Base-by-base conservation (phyloP, 2,329 filamentous ascomycete species). In the Fusarium sp. region DNA sequence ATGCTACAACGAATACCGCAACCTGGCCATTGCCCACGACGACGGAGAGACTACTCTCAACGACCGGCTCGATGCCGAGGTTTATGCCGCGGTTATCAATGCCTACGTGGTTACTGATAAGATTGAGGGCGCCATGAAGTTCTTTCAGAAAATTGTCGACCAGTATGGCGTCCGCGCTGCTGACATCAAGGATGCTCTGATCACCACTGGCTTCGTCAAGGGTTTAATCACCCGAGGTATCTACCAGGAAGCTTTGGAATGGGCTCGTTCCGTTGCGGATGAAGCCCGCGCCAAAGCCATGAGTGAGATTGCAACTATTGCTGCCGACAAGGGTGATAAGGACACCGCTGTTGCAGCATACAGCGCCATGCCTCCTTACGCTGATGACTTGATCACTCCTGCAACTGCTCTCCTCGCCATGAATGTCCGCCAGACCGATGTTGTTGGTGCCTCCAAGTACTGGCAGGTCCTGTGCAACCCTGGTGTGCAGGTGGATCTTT, bases 1-100 rank as follows among this genome's bases (percentile, higher is more conserved):
- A 80, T 94, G 94, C 82, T 99, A 98, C 83, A 95, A 97, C 72
- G 94, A 97, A 82, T 98, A 98, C 86, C 94, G 94, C 78, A 89
- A 90, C 49, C 86, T 98, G 45, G 95, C 95, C n/a, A 90, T 98
- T 57, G 91, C 92, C 42, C 89, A 96, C 79, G 93, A 98, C 80
- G 89, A 88, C 42, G 94, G 94, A 63, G 86, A 90, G 65, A 86
- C 91, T 50, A 88, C 88, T 22, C 84, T 94, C 14, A 86, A 91
- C 50, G 87, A 92, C 70, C 91, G 95, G 55, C 87, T 93, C 52
- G 95, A 98, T 79, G 90, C 91, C 33, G 88, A 94, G 72, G 92
- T 98, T 11, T 98, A 99, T 79, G 94, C 95, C 29, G 89, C 95
- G n/a, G 86, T 99, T 59, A 92, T 98, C 82, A 93, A 94, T 75